Conservation (phyloP, 2,329 filamentous ascomycete genomes). For the Alternaria sp. region DNA sequence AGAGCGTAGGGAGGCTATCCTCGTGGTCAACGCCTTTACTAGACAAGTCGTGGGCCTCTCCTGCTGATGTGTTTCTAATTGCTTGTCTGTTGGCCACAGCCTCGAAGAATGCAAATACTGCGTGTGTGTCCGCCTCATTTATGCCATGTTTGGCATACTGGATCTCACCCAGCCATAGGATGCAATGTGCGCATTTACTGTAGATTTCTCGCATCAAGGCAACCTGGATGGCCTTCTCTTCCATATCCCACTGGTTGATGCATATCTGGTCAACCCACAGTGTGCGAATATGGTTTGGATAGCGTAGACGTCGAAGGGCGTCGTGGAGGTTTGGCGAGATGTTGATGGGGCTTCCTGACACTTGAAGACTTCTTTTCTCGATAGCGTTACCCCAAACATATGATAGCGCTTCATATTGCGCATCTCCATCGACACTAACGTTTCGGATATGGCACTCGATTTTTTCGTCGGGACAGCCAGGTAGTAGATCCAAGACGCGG, state of each 20-base stretch:
- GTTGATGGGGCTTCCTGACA: slow-evolving; percentile 5
- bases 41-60: not conserved
- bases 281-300: not conserved
- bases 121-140: not conserved
- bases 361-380: slow-evolving; percentile 10
- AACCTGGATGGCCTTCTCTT: slow-evolving; percentile 33
- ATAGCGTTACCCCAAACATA: slow-evolving; percentile 28
- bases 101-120: not conserved
- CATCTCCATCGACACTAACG: slow-evolving; percentile 1
- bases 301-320: not conserved
- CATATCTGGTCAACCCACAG: slow-evolving; percentile 40
- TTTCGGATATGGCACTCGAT: slow-evolving; percentile 12
- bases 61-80: not conserved
- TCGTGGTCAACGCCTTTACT: not conserved
- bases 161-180: slow-evolving; percentile 36
- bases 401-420: slow-evolving; percentile 24
- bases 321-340: slow-evolving; percentile 24
- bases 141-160: not conserved
- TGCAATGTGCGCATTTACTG: slow-evolving; percentile 17
- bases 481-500: slow-evolving; percentile 15
- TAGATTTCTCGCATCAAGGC: slow-evolving; percentile 38
- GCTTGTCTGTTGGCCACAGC: not conserved
- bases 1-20: not conserved
- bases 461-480: not conserved
- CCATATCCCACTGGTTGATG: slow-evolving; percentile 34